Evolutionary conservation across 805 yeast genomes (phyloP).

Genomic region (Metschnikowia arizonensis): DNA sequence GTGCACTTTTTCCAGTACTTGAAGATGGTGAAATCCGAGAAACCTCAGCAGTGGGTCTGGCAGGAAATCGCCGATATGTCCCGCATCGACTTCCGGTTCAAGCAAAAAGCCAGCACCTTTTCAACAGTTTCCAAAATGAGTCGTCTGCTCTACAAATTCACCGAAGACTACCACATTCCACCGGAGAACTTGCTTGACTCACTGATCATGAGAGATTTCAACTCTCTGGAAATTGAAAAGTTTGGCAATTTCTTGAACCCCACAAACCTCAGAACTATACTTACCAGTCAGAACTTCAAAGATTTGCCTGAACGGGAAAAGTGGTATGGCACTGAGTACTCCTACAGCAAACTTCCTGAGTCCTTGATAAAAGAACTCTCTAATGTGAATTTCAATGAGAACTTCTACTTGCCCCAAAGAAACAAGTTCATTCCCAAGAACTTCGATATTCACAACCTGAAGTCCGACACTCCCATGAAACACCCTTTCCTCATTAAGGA

Average conservation of each 20-base stretch:
- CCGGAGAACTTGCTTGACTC: slow-evolving; percentile 57
- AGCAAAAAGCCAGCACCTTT: slow-evolving; percentile 70
- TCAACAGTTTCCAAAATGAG: slow-evolving; percentile 70
- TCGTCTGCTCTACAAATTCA: slow-evolving; percentile 50
- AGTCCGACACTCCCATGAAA: slow-evolving; percentile 33
- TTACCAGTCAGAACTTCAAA: slow-evolving; percentile 51
- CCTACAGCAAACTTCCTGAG: slow-evolving; percentile 41
- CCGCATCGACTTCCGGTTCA: slow-evolving; percentile 68
- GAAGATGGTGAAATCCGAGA: slow-evolving; percentile 47
- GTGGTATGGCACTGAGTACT: slow-evolving; percentile 91
- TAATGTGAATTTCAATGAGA: slow-evolving; percentile 22
- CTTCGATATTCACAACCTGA: slow-evolving; percentile 54
- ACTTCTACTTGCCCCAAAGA: slow-evolving; percentile 60
- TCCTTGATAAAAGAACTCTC: slow-evolving; percentile 33
- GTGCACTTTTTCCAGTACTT: slow-evolving; percentile 68
- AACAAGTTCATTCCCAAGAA: slow-evolving; percentile 81
- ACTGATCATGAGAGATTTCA: slow-evolving; percentile 54
- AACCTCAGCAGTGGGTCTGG: slow-evolving; percentile 76
- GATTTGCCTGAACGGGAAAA: slow-evolving; percentile 51
- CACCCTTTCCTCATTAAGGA: slow-evolving; percentile 62
- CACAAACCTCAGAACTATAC: slow-evolving; percentile 54
- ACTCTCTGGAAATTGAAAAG: slow-evolving; percentile 48
- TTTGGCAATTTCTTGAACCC: slow-evolving; percentile 49
- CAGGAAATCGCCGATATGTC: slow-evolving; percentile 71
- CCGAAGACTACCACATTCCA: slow-evolving; percentile 46